Evolutionary conservation across 2,329 filamentous ascomycete genomes (phyloP), one percentile per base, ranked within the genome.

Genomic region (Seiridium cupressi): DNA sequence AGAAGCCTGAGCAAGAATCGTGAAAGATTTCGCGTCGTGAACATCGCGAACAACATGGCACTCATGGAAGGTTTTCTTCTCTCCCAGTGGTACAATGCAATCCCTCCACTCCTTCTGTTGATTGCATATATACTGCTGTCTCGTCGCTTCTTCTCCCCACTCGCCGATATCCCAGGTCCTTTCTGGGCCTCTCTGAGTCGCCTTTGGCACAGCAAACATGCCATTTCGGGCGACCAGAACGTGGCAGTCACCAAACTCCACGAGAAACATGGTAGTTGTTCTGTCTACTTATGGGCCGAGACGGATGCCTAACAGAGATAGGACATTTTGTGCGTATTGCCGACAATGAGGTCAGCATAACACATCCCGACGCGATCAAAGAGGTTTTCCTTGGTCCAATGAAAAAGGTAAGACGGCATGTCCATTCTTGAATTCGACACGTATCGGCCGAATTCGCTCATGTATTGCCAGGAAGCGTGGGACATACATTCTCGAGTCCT

Each of bases 321-420:
- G 38, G 38, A 13, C 63, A 72, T 40, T 77, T 79, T 61, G 72
- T 79, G 48, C 75, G 77, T 11, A 77, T 79, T 40, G 68, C 68
- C 18, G 66, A 72, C 36, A 74, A 77, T 55, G 58, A 60, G 38
- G 51, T 79, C 61, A 77, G 74, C 59, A 68, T 79, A 36, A 73
- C 72, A 48, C 71, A 80, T 63, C 72, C 76, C 4, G 73, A 78
- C 60, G 77, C 72, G n/a, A 68, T 78, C 11, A 67, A 66, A n/a
- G 65, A 72, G 57, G 66, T 79, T 5, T 68, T 78, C 3, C 64
- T 72, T 46, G 67, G 68, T 2, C 69, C 69, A 4, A 61, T 76
- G 1, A 62, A 66, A 31, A 72, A 79, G 68, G 76, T 68, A 2
- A 8, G 31, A 11, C 75, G n/a, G n/a, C n/a, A n/a, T 69, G 70